Percentiles rank a stretch among this genome's conserved stretches.
Evolutionary conservation across 176 grass and related monocot species (phyloP).

Genomic region (Carex pumila): DNA sequence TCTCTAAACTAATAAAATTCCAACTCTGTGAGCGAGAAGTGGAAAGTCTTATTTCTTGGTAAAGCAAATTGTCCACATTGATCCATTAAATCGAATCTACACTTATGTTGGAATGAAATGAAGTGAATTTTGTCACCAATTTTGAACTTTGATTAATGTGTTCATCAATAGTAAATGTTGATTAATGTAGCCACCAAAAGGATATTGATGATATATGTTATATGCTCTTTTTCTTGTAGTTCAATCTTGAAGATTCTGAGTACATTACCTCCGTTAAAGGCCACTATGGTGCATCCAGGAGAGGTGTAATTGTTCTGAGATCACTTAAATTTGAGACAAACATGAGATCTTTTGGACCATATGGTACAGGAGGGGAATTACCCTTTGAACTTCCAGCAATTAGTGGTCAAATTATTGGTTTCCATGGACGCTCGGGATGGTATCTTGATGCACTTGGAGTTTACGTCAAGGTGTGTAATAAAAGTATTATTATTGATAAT

Average conservation of each 20-base stretch:
- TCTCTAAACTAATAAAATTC: background rate
- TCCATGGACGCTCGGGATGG: conserved; percentile 33
- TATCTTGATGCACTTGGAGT: conserved; percentile 34
- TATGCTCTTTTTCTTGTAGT: background rate
- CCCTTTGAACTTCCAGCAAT: conserved; percentile 33
- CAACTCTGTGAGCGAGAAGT: background rate
- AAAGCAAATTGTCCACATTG: background rate
- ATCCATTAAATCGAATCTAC: no score
- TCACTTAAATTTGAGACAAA: conserved; percentile 37
- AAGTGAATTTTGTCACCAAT: no score
- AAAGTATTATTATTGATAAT: background rate
- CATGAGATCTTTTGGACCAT: conserved; percentile 31
- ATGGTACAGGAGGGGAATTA: conserved; percentile 22
- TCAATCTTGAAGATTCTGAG: conserved; percentile 31
- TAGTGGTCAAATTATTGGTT: conserved; percentile 39
- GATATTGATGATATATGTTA: background rate
- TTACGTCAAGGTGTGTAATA: conserved; percentile 21
- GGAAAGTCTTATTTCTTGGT: background rate
- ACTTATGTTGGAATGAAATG: no score
- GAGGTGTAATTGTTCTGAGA: conserved; percentile 9
- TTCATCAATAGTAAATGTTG: no score
- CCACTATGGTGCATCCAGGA: conserved; percentile 9
- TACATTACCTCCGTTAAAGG: conserved; percentile 27
- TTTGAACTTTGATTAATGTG: no score
- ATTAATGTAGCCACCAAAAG: background rate